Percentiles rank a stretch among this genome's conserved stretches.
Evolutionary conservation across 208 protist genomes (phyloP).

Genomic region (Phytomonas sp.): DNA sequence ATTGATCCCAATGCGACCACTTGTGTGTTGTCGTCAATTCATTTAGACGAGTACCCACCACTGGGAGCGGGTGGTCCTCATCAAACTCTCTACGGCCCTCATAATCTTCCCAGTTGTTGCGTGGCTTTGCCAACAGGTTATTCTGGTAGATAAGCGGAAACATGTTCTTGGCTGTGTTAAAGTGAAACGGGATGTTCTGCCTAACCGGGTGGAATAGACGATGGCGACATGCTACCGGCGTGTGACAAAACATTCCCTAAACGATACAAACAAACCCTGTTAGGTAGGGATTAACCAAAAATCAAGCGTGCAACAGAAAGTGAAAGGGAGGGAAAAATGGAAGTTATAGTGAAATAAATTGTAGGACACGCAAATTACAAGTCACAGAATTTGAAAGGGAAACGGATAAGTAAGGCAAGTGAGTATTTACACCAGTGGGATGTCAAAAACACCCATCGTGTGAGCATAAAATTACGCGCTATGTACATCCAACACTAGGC

Average conservation of each 20-base stretch:
- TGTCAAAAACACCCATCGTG: neutral
- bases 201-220: constrained; percentile 66
- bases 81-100: constrained; percentile 73
- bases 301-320: neutral
- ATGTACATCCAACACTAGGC: neutral
- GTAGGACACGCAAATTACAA: neutral
- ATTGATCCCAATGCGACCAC: constrained; percentile 85
- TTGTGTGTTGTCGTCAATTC: constrained; percentile 72
- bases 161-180: constrained; percentile 63
- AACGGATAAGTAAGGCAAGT: neutral
- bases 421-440: neutral
- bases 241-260: neutral
- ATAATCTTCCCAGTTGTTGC: constrained; percentile 79
- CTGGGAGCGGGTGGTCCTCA: constrained; percentile 73
- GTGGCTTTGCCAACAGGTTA: constrained; percentile 73
- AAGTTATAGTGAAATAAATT: neutral
- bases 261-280: neutral
- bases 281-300: too few relatives aligned
- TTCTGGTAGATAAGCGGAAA: constrained; percentile 88
- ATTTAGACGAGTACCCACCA: constrained; percentile 66
- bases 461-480: neutral
- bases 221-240: constrained; percentile 20
- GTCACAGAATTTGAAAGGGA: neutral
- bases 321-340: neutral
- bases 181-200: constrained; percentile 66